Evolutionary conservation across 495 filamentous ascomycete genomes (phyloP), one percentile per base, ranked within the genome.

Genomic region (Hypoxylon crocopeplum): DNA sequence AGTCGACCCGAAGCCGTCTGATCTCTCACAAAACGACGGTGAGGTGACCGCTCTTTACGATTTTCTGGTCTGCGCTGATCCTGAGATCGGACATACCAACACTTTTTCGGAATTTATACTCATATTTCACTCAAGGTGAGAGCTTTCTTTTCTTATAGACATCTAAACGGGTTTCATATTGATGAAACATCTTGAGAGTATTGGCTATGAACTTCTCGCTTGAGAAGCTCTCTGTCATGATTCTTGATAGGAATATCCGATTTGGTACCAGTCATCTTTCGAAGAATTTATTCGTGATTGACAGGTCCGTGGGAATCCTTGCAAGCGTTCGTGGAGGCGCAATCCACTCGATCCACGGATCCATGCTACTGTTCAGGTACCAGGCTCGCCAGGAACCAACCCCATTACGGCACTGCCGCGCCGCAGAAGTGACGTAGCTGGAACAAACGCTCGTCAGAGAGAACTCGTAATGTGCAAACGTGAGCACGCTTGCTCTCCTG

Each of bases 361-460:
- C 48, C 55, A 63, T 57, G 59, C 30, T 48, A 38, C 40, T 19
- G 17, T 33, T 58, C 54, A 64, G 52, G 54, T 58, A 64, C 46
- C 47, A 51, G 56, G 39, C 50, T 44, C 45, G 36, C 38, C 11
- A n/a, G n/a, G n/a, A n/a, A n/a, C n/a, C n/a, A n/a, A n/a, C n/a
- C n/a, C n/a, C n/a, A n/a, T 59, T 33, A 20, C 54, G 49, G 61
- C 48, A 50, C 55, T 42, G 32, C 61, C 48, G 55, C 51, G 61
- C 61, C 61, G 56, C 55, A 54, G 8, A 55, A 59, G 61, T 64
- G 55, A 64, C 61, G 61, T 64, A 64, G 49, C 39, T 40, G 49
- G 55, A 37, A 59, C 55, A 64, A 55, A 54, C 54, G 55, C 55
- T 41, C 55, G 54, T 64, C 61, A 64, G 58, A 38, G 16, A 30